These are phyloP conservation scores for Phytophthora boehmeriae DNA, from an alignment of 352 stramenopile genomes.

Conservation along the genomic window DNA sequence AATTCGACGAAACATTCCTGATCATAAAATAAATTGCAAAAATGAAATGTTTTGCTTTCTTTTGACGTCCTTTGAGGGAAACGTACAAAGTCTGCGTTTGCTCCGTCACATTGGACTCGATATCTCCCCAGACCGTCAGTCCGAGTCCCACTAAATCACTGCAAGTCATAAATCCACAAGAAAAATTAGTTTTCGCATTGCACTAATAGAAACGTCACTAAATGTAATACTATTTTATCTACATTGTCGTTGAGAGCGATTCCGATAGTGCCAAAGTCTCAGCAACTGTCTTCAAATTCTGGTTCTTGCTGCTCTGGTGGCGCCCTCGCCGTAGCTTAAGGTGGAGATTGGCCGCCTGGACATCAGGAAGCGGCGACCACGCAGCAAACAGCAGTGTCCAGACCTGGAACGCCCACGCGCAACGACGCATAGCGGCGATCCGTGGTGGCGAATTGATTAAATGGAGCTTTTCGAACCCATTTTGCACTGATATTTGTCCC, in stretches of 20 bases:
- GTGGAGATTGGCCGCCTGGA: slow-evolving; percentile 1
- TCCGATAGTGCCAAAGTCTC: not conserved
- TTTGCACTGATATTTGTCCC: too few species aligned
- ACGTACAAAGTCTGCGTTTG: slow-evolving; percentile 21
- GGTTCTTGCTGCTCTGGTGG: not conserved
- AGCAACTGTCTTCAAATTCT: not conserved
- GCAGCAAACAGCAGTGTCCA: not conserved
- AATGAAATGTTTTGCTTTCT: too few species aligned
- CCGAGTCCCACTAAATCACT: slow-evolving; percentile 21
- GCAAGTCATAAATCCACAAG: slow-evolving; percentile 2
- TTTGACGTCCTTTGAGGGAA: not conserved
- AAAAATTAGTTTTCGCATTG: not conserved
- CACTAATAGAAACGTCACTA: not conserved
- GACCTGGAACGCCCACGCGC: not conserved
- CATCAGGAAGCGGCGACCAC: not conserved
- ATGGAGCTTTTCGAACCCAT: not conserved
- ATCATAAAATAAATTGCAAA: not conserved
- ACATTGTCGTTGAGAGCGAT: not conserved
- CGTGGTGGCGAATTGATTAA: not conserved
- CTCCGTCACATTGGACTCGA: slow-evolving; percentile 27
- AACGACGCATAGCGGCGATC: not conserved
- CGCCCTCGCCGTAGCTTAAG: not conserved
- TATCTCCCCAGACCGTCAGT: slow-evolving; percentile 24
- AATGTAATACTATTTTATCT: not conserved
- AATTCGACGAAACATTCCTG: slow-evolving; percentile 36